phyloP scores from a whole-genome alignment of 441 rosid species.

The Theobroma grandiflorum region DNA sequence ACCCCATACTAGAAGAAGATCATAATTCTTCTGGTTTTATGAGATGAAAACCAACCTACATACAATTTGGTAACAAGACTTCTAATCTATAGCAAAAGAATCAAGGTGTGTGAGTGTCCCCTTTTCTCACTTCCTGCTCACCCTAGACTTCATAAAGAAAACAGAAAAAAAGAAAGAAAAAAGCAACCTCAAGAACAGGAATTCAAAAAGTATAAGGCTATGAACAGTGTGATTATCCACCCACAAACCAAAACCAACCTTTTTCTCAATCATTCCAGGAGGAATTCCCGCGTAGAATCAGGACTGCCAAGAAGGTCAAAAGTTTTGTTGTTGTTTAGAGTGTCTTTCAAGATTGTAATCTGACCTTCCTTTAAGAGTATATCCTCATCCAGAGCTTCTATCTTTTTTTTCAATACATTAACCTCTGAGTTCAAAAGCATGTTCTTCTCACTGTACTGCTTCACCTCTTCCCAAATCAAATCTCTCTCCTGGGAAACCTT shows the following conservation, averaged over 20 bases:
- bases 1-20: background rate
- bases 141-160: background rate
- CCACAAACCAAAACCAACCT: background rate
- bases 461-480: constrained; percentile 83
- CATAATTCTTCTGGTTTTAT: constrained; percentile 17
- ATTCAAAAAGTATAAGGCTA: constrained; percentile 35
- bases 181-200: constrained; percentile 3
- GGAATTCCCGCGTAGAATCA: constrained; percentile 50
- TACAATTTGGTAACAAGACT: constrained; percentile 26
- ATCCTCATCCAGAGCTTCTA: constrained; percentile 82
- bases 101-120: background rate
- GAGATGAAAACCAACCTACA: constrained; percentile 32
- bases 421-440: constrained; percentile 85
- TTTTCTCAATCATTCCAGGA: constrained; percentile 44
- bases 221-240: constrained; percentile 39
- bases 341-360: constrained; percentile 87
- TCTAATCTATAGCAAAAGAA: constrained; percentile 28
- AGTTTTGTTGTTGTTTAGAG: constrained; percentile 53
- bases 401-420: constrained; percentile 64
- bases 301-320: constrained; percentile 69
- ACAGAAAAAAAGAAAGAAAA: background rate
- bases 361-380: constrained; percentile 92
- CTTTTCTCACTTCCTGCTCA: constrained; percentile 10
- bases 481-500: constrained; percentile 88
- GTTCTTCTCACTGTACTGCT: constrained; percentile 78